Percentiles rank a stretch among this genome's conserved stretches.
Conservation (phyloP, 2,329 filamentous ascomycete genomes). For the Pyricularia sp. region DNA sequence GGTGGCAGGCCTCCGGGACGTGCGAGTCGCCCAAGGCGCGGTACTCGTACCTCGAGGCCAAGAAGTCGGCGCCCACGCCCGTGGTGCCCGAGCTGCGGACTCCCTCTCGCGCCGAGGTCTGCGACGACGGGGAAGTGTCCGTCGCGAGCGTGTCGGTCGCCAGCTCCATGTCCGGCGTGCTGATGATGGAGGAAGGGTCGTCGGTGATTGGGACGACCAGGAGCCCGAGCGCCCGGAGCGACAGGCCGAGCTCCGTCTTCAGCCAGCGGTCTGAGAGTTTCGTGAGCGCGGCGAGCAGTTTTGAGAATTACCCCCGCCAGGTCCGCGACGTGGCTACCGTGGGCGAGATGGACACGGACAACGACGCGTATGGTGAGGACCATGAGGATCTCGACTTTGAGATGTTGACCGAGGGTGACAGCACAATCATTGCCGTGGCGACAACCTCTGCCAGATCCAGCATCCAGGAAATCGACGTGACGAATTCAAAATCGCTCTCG, state of each 20-base stretch:
- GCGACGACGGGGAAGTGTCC: background rate
- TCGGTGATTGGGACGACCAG: background rate
- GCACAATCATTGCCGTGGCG: background rate
- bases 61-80: background rate
- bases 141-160: background rate
- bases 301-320: background rate
- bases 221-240: background rate
- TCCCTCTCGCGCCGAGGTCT: background rate
- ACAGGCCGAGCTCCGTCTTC: background rate
- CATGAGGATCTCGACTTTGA: background rate
- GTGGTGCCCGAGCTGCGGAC: background rate
- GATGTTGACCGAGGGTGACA: background rate
- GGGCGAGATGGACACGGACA: background rate
- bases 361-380: background rate
- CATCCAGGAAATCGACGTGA: background rate
- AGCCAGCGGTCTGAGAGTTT: background rate
- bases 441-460: background rate
- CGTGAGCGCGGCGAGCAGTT: background rate
- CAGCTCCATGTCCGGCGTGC: background rate
- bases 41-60: constrained; percentile 1
- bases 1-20: background rate
- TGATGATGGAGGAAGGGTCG: background rate
- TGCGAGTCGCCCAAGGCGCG: background rate
- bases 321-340: background rate
- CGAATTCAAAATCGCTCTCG: background rate